phyloP scores from a whole-genome alignment of 495 filamentous ascomycete genomes.

The Daldinia concentrica region DNA sequence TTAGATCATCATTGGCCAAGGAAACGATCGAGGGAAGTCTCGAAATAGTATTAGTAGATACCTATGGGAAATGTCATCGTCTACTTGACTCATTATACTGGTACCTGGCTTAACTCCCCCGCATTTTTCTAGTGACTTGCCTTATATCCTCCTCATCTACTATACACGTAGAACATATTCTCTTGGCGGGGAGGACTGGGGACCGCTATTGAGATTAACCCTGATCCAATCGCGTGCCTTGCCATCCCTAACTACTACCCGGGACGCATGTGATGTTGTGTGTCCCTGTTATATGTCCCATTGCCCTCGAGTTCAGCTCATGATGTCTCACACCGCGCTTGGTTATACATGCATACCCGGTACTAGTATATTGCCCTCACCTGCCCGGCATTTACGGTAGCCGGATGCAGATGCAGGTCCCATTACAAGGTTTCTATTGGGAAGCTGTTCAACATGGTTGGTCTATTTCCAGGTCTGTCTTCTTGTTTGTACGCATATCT shows the following conservation, averaged over 20 bases:
- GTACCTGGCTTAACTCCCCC: not conserved
- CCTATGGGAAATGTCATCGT: not conserved
- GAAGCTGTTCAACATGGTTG: conserved; percentile 10
- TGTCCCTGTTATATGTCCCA: not conserved
- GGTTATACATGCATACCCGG: conserved; percentile 18
- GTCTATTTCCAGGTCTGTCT: conserved; percentile 23
- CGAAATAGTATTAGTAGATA: not conserved
- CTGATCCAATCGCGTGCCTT: conserved; percentile 32
- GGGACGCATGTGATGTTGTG: conserved; percentile 29
- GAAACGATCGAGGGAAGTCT: conserved; percentile 13
- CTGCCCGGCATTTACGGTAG: conserved; percentile 16
- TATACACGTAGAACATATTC: not conserved
- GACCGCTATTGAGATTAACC: conserved; percentile 10
- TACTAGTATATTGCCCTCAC: conserved; percentile 15
- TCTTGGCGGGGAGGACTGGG: not conserved
- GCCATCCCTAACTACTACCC: conserved; percentile 8
- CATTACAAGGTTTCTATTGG: conserved; percentile 16
- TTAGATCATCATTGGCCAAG: conserved; percentile 11
- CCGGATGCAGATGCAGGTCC: conserved; percentile 30
- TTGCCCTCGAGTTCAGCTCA: conserved; percentile 29
- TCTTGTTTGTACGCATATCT: conserved; percentile 11
- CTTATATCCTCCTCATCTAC: not conserved
- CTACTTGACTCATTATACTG: not conserved
- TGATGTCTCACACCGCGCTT: conserved; percentile 34
- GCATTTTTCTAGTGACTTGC: not conserved